Conservation (phyloP, 148 eudicot species). For the Hydrangea macrophylla region DNA sequence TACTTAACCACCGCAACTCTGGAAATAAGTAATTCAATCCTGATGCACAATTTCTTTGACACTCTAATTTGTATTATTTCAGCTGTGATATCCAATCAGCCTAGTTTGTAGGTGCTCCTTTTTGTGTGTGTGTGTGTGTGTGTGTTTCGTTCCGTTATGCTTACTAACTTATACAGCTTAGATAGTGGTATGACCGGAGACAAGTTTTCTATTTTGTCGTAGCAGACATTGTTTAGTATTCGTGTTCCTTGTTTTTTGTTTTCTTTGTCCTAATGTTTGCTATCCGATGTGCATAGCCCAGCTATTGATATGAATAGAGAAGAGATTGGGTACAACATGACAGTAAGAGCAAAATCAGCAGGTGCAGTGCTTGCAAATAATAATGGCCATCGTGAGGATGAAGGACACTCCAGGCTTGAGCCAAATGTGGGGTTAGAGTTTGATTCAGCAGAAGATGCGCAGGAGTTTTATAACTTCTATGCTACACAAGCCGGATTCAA, state of each 20-base stretch:
- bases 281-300: conserved; percentile 5
- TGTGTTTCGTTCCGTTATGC: no score
- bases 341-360: conserved; percentile 39
- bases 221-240: neutral
- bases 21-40: no score
- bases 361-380: conserved; percentile 23
- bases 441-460: conserved; percentile 57
- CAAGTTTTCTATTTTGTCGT: neutral
- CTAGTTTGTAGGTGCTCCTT: neutral
- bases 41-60: no score
- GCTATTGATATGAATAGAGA: conserved; percentile 49
- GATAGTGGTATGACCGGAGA: neutral
- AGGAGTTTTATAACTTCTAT: conserved; percentile 47
- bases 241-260: neutral
- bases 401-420: conserved; percentile 39
- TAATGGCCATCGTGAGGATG: conserved; percentile 32
- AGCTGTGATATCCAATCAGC: neutral
- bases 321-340: conserved; percentile 44
- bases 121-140: neutral
- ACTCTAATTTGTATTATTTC: no score
- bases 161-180: neutral
- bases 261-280: conserved; percentile 1
- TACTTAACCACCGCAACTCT: neutral
- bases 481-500: conserved; percentile 49
- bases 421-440: conserved; percentile 55